Percentiles rank a stretch among this genome's conserved stretches.
Evolutionary conservation across 169 alveolate genomes (phyloP).

Genomic region (Plasmodium yoelii): DNA sequence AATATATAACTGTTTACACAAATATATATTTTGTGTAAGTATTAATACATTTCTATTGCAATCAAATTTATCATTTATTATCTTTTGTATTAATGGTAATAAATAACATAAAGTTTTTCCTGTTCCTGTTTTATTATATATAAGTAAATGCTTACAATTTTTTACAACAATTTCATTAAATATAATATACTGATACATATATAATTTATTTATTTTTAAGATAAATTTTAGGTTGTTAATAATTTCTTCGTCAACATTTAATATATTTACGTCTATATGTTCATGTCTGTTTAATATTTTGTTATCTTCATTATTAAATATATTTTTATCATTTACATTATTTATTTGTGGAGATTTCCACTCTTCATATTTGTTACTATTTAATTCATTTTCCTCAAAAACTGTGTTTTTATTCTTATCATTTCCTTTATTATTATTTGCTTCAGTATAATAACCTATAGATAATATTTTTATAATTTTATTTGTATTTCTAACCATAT

Average conservation of each 20-base stretch:
- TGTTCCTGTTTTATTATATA: slow-evolving; percentile 78
- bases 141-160: slow-evolving; percentile 39
- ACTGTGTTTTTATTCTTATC: neutral
- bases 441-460: slow-evolving; percentile 10
- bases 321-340: slow-evolving; percentile 3
- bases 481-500: neutral
- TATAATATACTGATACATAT: slow-evolving; percentile 66
- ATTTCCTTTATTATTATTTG: slow-evolving; percentile 1
- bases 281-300: slow-evolving; percentile 58
- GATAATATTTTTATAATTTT: neutral
- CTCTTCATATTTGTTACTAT: slow-evolving; percentile 1
- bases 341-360: neutral
- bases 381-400: neutral
- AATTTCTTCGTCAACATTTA: slow-evolving; percentile 61
- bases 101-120: slow-evolving; percentile 80
- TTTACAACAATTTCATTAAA: slow-evolving; percentile 58
- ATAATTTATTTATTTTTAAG: slow-evolving; percentile 54
- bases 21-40: slow-evolving; percentile 66
- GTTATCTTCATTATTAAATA: slow-evolving; percentile 14
- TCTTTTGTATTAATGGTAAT: slow-evolving; percentile 79
- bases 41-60: slow-evolving; percentile 54
- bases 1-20: slow-evolving; percentile 70
- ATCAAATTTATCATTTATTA: slow-evolving; percentile 56
- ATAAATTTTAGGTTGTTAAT: slow-evolving; percentile 44
- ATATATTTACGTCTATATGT: slow-evolving; percentile 23